These are phyloP conservation scores for Scheffersomyces titani DNA, from an alignment of 1,139 yeast species.

Conservation along the genomic window DNA sequence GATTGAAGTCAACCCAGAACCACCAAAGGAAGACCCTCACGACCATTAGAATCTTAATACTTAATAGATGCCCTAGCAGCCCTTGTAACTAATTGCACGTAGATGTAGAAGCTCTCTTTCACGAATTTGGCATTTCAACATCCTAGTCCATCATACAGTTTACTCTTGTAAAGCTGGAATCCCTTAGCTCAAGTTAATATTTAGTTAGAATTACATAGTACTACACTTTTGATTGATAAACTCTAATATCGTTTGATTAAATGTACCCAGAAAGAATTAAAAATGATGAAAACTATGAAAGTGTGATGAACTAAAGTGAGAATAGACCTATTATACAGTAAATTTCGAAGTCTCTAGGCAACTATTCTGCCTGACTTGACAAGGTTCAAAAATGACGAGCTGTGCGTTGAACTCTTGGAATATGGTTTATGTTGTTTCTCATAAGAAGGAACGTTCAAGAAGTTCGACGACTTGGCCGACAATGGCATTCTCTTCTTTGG, in stretches of 20 bases:
- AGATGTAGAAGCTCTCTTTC: neutral
- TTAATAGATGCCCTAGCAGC: neutral
- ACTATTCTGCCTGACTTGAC: slow-evolving; percentile 9
- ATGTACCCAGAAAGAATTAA: neutral
- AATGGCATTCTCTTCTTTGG: slow-evolving; percentile 20
- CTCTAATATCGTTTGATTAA: neutral
- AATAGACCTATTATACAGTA: neutral
- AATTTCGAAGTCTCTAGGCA: slow-evolving; percentile 4
- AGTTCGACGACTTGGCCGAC: slow-evolving; percentile 19
- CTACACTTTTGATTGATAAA: neutral
- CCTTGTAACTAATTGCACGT: neutral
- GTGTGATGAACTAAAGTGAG: neutral
- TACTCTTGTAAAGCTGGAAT: neutral
- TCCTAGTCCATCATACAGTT: neutral
- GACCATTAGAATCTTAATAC: slow-evolving; percentile 42
- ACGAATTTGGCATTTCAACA: neutral
- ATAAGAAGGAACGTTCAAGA: slow-evolving; percentile 9
- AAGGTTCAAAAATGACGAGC: slow-evolving; percentile 7
- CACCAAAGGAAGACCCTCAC: slow-evolving; percentile 86
- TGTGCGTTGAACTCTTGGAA: slow-evolving; percentile 7
- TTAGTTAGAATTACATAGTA: neutral
- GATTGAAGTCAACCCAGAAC: slow-evolving; percentile 97
- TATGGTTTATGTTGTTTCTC: neutral
- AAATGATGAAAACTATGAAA: neutral
- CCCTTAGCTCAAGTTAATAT: neutral